phyloP scores from a whole-genome alignment of 2,329 filamentous ascomycete species.

The Penicillium sp. region DNA sequence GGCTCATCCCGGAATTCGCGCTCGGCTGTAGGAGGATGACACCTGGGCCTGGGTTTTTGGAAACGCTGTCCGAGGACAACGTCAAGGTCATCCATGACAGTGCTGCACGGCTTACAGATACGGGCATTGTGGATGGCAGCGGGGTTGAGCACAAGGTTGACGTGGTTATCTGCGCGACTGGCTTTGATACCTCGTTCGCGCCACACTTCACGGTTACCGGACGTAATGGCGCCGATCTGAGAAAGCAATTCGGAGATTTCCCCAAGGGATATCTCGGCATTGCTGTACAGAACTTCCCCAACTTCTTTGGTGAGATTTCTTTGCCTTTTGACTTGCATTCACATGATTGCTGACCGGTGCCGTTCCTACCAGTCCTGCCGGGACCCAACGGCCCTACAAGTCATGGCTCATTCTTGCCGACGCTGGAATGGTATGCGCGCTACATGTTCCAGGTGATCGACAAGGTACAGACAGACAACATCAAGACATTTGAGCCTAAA shows the following conservation, averaged over 20 bases:
- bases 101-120: constrained; percentile 44
- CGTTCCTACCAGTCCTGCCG: constrained; percentile 18
- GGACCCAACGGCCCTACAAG: constrained; percentile 34
- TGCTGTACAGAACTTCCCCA: constrained; percentile 45
- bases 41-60: constrained; percentile 50
- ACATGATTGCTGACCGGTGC: background rate
- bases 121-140: constrained; percentile 11
- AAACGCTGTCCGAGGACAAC: constrained; percentile 58
- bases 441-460: background rate
- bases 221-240: constrained; percentile 36
- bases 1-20: background rate
- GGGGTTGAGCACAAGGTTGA: constrained; percentile 16
- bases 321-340: background rate
- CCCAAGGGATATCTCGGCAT: constrained; percentile 45
- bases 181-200: constrained; percentile 34
- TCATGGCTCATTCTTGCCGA: constrained; percentile 25
- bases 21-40: constrained; percentile 1
- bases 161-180: constrained; percentile 38
- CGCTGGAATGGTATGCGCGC: background rate
- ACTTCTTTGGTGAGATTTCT: constrained; percentile 30
- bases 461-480: background rate
- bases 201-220: constrained; percentile 44
- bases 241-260: constrained; percentile 41
- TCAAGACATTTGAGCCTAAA: background rate
- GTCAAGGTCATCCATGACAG: constrained; percentile 54